Evolutionary conservation across 1,284 basidiomycete genomes (phyloP).

Genomic region (Stereum hirsutum): DNA sequence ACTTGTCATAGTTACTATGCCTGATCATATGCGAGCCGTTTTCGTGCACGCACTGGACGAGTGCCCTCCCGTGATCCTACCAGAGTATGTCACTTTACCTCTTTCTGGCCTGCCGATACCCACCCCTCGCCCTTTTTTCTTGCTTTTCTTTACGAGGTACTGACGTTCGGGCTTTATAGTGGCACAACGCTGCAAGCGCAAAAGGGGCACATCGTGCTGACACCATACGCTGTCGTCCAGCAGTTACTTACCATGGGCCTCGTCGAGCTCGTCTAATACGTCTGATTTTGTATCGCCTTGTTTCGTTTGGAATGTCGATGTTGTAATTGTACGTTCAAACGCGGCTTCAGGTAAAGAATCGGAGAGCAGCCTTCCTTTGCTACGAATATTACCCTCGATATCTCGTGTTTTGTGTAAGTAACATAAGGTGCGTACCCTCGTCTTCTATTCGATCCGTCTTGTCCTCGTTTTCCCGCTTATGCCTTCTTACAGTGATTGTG

Average conservation of each 20-base stretch:
- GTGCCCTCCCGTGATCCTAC: slow-evolving; percentile 63
- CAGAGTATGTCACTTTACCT: slow-evolving; percentile 45
- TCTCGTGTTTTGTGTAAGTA: too few species aligned
- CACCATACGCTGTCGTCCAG: slow-evolving; percentile 64
- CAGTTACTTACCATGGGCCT: slow-evolving; percentile 59
- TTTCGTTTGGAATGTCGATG: too few species aligned
- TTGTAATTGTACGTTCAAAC: background rate
- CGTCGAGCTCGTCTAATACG: slow-evolving; percentile 59
- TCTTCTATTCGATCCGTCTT: too few species aligned
- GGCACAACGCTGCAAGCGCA: slow-evolving; percentile 53
- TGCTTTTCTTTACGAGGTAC: background rate
- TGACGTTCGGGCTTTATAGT: slow-evolving; percentile 27
- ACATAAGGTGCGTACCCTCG: too few species aligned
- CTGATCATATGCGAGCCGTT: slow-evolving; percentile 66
- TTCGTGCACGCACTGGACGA: slow-evolving; percentile 69
- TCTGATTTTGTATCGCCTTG: too few species aligned
- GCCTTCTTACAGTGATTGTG: too few species aligned
- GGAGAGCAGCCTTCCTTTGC: too few species aligned
- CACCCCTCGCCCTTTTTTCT: background rate
- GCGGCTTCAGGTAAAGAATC: too few species aligned
- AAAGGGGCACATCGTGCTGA: slow-evolving; percentile 62
- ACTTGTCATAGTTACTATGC: slow-evolving; percentile 72
- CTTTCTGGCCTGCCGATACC: background rate
- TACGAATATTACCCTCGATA: too few species aligned
- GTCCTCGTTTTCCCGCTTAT: too few species aligned